Evolutionary conservation across 257 asterid species (phyloP).

Genomic region (Gardenia jasminoides): DNA sequence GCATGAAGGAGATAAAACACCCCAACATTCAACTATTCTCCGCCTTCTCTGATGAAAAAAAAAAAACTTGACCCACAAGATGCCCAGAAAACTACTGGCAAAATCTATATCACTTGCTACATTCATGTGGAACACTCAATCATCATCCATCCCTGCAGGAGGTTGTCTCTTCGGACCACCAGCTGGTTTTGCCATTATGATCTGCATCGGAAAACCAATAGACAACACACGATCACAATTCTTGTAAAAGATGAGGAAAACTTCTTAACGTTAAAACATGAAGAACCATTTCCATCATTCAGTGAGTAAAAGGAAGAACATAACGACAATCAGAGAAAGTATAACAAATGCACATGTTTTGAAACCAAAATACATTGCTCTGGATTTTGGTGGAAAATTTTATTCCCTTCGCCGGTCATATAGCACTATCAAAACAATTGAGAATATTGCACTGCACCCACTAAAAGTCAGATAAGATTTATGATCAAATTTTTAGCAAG

Average conservation of each 20-base stretch:
- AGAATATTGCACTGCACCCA: too few relatives aligned
- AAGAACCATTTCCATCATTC: background rate
- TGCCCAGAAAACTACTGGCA: background rate
- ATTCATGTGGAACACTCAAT: constrained; percentile 14
- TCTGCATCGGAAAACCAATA: constrained; percentile 29
- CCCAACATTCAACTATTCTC: background rate
- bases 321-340: background rate
- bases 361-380: too few relatives aligned
- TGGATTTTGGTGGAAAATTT: background rate
- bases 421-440: background rate
- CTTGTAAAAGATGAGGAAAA: too few relatives aligned
- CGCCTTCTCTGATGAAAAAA: background rate
- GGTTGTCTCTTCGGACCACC: constrained; percentile 50
- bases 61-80: background rate
- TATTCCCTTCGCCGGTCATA: background rate
- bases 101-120: background rate
- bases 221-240: background rate
- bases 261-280: background rate
- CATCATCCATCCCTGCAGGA: constrained; percentile 46
- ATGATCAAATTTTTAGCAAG: background rate
- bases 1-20: background rate
- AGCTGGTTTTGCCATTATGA: constrained; percentile 59
- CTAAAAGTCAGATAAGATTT: background rate
- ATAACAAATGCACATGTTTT: background rate
- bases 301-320: too few relatives aligned